A percentile compares a stretch with the other conserved stretches of the same genome.
Conservation (phyloP, 1,284 basidiomycete species). For the Tylopilus sp. region DNA sequence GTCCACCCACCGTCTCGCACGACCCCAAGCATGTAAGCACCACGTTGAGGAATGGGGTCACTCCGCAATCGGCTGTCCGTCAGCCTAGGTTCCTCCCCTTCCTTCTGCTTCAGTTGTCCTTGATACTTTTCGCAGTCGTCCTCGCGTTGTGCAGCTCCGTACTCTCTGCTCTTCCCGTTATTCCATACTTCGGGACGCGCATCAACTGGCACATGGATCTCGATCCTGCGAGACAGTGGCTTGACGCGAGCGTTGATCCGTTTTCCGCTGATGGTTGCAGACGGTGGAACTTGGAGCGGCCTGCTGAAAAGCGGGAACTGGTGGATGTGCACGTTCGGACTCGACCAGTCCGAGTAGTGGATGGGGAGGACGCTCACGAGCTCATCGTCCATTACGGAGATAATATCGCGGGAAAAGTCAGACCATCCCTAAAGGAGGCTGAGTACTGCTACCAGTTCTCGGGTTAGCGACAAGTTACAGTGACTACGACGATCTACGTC, state of each 20-base stretch:
- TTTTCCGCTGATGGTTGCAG: constrained; percentile 65
- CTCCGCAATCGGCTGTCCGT: constrained; percentile 66
- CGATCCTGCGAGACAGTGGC: constrained; percentile 53
- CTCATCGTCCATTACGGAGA: constrained; percentile 42
- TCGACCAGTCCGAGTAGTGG: constrained; percentile 57
- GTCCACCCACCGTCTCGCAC: constrained; percentile 57
- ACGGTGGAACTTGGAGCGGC: constrained; percentile 68
- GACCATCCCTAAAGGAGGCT: no score
- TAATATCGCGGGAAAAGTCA: constrained; percentile 19
- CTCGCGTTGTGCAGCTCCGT: constrained; percentile 58
- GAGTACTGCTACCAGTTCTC: no score
- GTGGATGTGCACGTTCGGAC: constrained; percentile 64
- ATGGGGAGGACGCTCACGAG: constrained; percentile 64
- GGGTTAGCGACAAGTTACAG: no score
- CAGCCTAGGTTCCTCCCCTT: constrained; percentile 56
- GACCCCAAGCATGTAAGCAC: constrained; percentile 66
- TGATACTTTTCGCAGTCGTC: constrained; percentile 74
- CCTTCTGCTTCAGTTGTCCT: constrained; percentile 43
- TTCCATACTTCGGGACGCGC: constrained; percentile 76
- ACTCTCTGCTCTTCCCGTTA: constrained; percentile 54
- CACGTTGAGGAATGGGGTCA: constrained; percentile 60
- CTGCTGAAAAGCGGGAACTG: constrained; percentile 72
- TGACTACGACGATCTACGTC: no score
- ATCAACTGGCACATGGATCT: constrained; percentile 74
- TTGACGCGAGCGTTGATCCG: constrained; percentile 69